Evolutionary conservation across 2,329 filamentous ascomycete genomes (phyloP), one percentile per base, ranked within the genome.

Genomic region (Colletotrichum orbiculare): DNA sequence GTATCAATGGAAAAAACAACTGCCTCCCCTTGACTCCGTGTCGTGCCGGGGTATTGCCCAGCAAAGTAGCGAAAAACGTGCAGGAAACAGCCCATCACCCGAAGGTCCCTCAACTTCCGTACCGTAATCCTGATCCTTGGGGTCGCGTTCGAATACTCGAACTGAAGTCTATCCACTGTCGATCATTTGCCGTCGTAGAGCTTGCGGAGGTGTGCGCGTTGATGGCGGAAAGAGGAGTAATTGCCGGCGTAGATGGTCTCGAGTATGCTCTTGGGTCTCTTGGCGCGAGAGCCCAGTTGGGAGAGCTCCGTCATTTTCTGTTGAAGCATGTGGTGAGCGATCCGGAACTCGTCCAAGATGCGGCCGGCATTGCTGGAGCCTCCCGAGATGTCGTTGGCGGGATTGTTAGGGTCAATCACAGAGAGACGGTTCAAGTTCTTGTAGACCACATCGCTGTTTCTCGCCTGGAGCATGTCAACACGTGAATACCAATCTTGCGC

Each of bases 331-430:
- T 81, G 72, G 72, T 89, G 86, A 0, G 92, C 91, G 2, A 88
- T 79, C 1, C 85, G 80, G 75, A 99, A 98, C 11, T 84, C 82
- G n/a, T 82, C 74, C 69, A 92, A 81, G 53, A 97, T 91, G 8
- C 86, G 81, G 0, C 77, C 69, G 8, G 91, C 92, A 69, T 92
- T 91, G 49, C 82, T 85, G 0, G 94, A 96, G 9, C 94, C 94
- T 9, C 94, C 94, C 0, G 96, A 90, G 34, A 99, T 96, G 73
- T 99, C 96, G 75, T 98, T 98, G 34, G 84, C 80, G 0, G 87
- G 76, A 64, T 92, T 91, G 76, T 98, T 97, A 0, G 96, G 96
- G 73, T 99, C 96, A 64, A 97, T 91, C 71, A 99, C 97, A 8
- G 91, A 92, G 2, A 99, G 83, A 2, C 93, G 88, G 54, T 90